A percentile compares a stretch with the other conserved stretches of the same genome.
phyloP scores from a whole-genome alignment of 768 basidiomycete species.

The Trametes sanguinea region DNA sequence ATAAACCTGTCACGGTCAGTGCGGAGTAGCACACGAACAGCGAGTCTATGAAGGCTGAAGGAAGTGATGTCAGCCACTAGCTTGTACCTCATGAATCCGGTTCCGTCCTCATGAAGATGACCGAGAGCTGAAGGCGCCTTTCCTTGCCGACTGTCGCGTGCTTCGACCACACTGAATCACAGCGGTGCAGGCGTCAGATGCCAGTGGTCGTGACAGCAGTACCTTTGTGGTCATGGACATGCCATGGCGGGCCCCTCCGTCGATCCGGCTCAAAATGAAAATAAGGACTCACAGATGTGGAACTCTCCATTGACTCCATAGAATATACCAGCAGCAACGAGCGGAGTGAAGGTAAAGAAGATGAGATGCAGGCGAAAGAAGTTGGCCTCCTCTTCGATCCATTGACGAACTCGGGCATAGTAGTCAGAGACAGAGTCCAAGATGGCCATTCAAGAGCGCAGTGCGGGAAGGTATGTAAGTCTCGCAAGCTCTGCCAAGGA shows the following conservation, averaged over 20 bases:
- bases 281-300: conserved; percentile 27
- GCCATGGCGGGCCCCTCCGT: too few relatives aligned
- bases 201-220: background rate
- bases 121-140: too few relatives aligned
- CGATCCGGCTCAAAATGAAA: too few relatives aligned
- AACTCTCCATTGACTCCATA: conserved; percentile 62
- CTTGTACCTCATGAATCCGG: too few relatives aligned
- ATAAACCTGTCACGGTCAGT: conserved; percentile 46
- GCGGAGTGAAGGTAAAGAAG: conserved; percentile 56
- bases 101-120: too few relatives aligned
- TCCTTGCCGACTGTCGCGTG: too few relatives aligned
- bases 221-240: too few relatives aligned
- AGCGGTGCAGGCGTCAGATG: conserved; percentile 5
- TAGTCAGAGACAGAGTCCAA: conserved; percentile 6
- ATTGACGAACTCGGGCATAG: conserved; percentile 17
- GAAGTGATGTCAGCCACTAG: too few relatives aligned
- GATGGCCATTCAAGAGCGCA: conserved; percentile 10
- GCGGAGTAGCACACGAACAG: conserved; percentile 65
- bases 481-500: too few relatives aligned
- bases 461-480: background rate
- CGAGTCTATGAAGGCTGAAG: conserved; percentile 52
- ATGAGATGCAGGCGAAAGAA: conserved; percentile 56
- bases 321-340: conserved; percentile 64
- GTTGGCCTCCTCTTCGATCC: conserved; percentile 38
- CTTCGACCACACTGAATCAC: background rate